Conservation (phyloP, 2,329 filamentous ascomycete species). For the Zymoseptoria tritici region DNA sequence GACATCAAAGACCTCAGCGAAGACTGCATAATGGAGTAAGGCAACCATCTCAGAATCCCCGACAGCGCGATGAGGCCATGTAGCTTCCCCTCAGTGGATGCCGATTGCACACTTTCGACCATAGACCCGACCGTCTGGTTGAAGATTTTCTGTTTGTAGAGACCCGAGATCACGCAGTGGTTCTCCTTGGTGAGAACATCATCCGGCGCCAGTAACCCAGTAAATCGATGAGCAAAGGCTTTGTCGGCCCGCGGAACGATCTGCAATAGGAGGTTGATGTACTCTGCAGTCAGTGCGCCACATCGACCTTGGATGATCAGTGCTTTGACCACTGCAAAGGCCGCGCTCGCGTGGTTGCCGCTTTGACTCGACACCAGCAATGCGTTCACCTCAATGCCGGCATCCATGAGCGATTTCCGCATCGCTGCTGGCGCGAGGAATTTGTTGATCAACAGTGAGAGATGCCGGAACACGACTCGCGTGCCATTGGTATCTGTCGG, state of each 20-base stretch:
- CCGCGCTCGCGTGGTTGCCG: constrained; percentile 43
- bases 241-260: constrained; percentile 41
- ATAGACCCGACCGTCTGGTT: constrained; percentile 51
- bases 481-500: constrained; percentile 1
- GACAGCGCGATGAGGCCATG: constrained; percentile 58
- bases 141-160: constrained; percentile 59
- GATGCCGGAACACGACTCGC: constrained; percentile 33
- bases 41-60: constrained; percentile 53
- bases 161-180: constrained; percentile 52
- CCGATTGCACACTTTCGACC: constrained; percentile 44
- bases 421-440: constrained; percentile 36
- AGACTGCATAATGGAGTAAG: constrained; percentile 52
- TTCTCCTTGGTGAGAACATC: constrained; percentile 55
- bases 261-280: constrained; percentile 41
- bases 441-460: constrained; percentile 44
- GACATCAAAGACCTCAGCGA: constrained; percentile 52
- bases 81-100: constrained; percentile 42
- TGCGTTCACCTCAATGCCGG: constrained; percentile 30
- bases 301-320: constrained; percentile 49
- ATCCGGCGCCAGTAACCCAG: constrained; percentile 52
- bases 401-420: constrained; percentile 27
- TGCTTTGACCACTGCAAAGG: constrained; percentile 56
- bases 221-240: constrained; percentile 50
- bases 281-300: constrained; percentile 35
- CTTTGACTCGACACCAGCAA: constrained; percentile 31